Conservation (phyloP, 148 eudicot species). For the Rhododendron henanense region DNA sequence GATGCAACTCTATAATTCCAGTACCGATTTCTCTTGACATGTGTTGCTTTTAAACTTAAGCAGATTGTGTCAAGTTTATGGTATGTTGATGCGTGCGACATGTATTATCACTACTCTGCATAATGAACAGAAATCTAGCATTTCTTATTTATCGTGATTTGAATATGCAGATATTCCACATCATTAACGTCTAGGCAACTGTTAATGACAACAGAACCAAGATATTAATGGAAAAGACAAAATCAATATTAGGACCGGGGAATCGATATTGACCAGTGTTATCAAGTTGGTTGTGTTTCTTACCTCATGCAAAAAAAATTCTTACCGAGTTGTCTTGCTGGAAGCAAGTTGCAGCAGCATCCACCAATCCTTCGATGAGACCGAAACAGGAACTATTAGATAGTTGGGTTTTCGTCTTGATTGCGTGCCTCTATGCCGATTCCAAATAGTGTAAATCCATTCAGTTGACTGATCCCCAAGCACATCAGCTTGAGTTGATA, state of each 20-base stretch:
- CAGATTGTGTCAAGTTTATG: not conserved
- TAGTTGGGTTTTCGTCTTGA: not conserved
- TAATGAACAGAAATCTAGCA: not conserved
- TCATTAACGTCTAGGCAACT: not conserved
- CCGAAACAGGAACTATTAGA: not conserved
- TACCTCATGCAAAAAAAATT: not conserved
- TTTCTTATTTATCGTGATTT: not conserved
- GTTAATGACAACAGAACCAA: not conserved
- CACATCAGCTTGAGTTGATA: not conserved
- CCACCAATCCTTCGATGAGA: not conserved
- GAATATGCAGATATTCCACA: not conserved
- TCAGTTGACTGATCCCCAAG: not conserved
- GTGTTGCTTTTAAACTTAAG: not conserved
- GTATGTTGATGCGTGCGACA: not conserved
- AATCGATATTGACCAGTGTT: not conserved
- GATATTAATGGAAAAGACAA: not conserved
- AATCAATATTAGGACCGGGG: not conserved
- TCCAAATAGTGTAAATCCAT: not conserved
- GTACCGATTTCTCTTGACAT: not conserved
- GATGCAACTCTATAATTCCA: not conserved
- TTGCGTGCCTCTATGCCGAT: not conserved
- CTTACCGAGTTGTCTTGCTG: not conserved
- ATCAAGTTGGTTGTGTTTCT: not conserved
- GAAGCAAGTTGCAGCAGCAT: not conserved
- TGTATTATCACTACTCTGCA: not conserved